phyloP scores from a whole-genome alignment of 2,329 filamentous ascomycete species.

The Botrytis deweyae region DNA sequence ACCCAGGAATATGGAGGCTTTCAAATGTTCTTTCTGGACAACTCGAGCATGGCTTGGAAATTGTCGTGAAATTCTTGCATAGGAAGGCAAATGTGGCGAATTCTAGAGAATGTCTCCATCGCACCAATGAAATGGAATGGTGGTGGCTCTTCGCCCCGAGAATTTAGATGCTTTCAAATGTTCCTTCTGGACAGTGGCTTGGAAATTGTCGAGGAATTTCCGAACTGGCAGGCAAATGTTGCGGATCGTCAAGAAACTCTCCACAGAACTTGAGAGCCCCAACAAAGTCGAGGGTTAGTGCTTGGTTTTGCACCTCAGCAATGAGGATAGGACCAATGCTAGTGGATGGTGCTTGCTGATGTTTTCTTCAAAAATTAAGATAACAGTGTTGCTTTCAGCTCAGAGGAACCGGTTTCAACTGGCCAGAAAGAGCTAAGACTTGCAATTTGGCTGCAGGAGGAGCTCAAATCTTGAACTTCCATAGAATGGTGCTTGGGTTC shows the following conservation, averaged over 20 bases:
- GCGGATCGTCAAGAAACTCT: not conserved
- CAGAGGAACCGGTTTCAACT: not conserved
- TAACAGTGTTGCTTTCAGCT: not conserved
- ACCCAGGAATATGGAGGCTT: not conserved
- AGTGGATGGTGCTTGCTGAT: not conserved
- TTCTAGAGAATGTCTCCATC: not conserved
- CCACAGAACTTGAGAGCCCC: not conserved
- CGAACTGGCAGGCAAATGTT: not conserved
- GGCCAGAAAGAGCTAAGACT: not conserved
- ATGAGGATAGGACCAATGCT: not conserved
- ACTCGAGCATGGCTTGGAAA: not conserved
- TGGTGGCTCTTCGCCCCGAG: not conserved
- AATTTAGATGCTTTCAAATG: not conserved
- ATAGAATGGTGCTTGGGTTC: fast-evolving
- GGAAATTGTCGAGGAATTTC: not conserved
- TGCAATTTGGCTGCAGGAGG: fast-evolving
- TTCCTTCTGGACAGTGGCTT: not conserved
- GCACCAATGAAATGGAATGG: not conserved
- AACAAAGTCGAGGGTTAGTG: no score
- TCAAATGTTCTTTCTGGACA: not conserved
- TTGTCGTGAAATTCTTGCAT: not conserved
- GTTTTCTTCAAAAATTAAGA: not conserved
- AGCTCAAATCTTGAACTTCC: not conserved
- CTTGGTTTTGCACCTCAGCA: no score
- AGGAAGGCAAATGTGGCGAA: not conserved